Conservation (phyloP, 2,329 filamentous ascomycete species). For the Aspergillus fructus region DNA sequence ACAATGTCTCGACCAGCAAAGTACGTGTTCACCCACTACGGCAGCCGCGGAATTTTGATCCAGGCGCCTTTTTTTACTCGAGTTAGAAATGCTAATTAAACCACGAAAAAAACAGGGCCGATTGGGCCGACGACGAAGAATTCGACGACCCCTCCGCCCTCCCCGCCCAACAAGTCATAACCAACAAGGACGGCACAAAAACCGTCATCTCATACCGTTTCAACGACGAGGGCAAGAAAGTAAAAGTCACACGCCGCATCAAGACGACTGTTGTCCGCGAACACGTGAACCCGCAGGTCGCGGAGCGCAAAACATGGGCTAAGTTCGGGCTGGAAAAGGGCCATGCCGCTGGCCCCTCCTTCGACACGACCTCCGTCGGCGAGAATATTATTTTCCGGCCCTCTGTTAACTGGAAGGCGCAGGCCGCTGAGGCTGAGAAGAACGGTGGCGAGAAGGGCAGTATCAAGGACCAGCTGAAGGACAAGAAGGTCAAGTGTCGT, state of each 20-base stretch:
- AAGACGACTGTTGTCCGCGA: slow-evolving; percentile 89
- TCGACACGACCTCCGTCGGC: slow-evolving; percentile 87
- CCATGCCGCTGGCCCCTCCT: slow-evolving; percentile 76
- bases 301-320: slow-evolving; percentile 85
- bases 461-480: slow-evolving; percentile 73
- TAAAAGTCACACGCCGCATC: slow-evolving; percentile 96
- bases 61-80: slow-evolving; percentile 12
- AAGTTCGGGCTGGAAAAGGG: slow-evolving; percentile 93
- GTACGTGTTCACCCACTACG: slow-evolving; percentile 31
- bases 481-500: slow-evolving; percentile 99
- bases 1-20: slow-evolving; percentile 49
- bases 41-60: neutral
- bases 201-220: slow-evolving; percentile 86
- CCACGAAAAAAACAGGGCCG: slow-evolving; percentile 53
- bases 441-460: slow-evolving; percentile 56
- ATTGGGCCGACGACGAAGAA: slow-evolving; percentile 92
- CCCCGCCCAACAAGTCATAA: slow-evolving; percentile 81
- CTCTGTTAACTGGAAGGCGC: slow-evolving; percentile 89
- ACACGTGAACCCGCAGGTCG: slow-evolving; percentile 93
- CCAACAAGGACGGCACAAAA: slow-evolving; percentile 98
- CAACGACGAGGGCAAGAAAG: slow-evolving; percentile 92
- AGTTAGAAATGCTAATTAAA: neutral
- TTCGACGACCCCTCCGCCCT: slow-evolving; percentile 84
- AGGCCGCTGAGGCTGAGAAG: slow-evolving; percentile 69
- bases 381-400: slow-evolving; percentile 99